A percentile compares a stretch with the other conserved stretches of the same genome.
These are phyloP conservation scores for Fistulinella staudtii DNA, from an alignment of 1,284 basidiomycete genomes.

Conservation along the genomic window DNA sequence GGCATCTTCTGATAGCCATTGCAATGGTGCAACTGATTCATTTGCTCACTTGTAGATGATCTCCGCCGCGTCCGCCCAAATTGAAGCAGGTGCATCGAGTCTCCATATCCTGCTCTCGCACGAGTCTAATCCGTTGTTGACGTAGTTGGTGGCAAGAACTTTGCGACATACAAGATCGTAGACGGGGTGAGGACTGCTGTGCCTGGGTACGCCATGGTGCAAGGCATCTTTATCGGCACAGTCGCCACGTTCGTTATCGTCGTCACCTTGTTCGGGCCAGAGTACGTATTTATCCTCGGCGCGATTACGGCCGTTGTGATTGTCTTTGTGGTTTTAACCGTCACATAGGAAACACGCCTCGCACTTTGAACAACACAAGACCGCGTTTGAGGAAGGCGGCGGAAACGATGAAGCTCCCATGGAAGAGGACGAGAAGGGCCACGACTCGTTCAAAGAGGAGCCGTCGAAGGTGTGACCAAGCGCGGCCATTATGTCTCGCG, in stretches of 20 bases:
- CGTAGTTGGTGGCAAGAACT: constrained; percentile 59
- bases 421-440: constrained; percentile 11
- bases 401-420: constrained; percentile 41
- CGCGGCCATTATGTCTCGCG: too few relatives aligned
- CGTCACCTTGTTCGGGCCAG: constrained; percentile 68
- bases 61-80: constrained; percentile 83
- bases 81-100: constrained; percentile 71
- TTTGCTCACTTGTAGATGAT: constrained; percentile 64
- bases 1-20: background rate
- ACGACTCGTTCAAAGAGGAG: constrained; percentile 8
- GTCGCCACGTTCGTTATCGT: constrained; percentile 65
- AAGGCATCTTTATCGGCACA: constrained; percentile 85
- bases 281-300: constrained; percentile 39
- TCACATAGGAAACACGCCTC: constrained; percentile 63
- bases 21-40: background rate
- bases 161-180: constrained; percentile 49
- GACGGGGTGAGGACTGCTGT: constrained; percentile 46
- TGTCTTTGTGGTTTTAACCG: background rate
- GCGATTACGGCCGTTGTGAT: background rate
- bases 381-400: constrained; percentile 75
- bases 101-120: too few relatives aligned
- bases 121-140: too few relatives aligned
- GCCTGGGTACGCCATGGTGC: constrained; percentile 82
- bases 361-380: constrained; percentile 80
- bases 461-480: constrained; percentile 9